Percentiles rank a stretch among this genome's conserved stretches.
phyloP scores from a whole-genome alignment of 352 stramenopile species.

The Globisporangium orthogonon region DNA sequence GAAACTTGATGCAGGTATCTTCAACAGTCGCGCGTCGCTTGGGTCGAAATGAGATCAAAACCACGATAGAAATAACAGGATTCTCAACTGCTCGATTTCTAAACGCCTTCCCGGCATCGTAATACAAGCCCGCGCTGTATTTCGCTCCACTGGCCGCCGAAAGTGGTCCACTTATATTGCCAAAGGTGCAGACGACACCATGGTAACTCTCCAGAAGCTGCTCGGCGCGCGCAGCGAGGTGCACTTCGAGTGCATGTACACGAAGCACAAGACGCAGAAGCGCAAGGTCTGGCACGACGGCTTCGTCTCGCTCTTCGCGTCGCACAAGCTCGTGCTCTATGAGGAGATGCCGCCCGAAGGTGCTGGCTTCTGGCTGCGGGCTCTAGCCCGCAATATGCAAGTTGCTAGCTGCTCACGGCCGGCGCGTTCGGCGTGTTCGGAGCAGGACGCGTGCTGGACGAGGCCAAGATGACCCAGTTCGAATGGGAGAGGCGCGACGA shows the following conservation, averaged over 20 bases:
- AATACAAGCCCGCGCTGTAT: too few species aligned
- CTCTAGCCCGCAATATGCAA: not conserved
- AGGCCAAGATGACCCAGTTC: constrained; percentile 36
- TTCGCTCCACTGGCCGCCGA: too few species aligned
- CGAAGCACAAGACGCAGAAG: constrained; percentile 86
- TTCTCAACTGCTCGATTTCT: too few species aligned
- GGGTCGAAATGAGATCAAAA: too few species aligned
- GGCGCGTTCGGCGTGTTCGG: not conserved
- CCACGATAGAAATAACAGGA: too few species aligned
- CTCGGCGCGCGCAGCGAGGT: constrained; percentile 37
- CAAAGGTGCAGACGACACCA: constrained; percentile 5
- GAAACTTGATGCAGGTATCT: too few species aligned
- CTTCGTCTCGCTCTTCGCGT: constrained; percentile 50
- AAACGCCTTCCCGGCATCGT: too few species aligned
- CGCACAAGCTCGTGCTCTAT: constrained; percentile 51
- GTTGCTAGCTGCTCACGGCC: not conserved
- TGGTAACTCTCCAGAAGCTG: constrained; percentile 53
- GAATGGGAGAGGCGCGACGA: constrained; percentile 65
- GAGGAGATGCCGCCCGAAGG: constrained; percentile 39
- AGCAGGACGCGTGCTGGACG: constrained; percentile 45
- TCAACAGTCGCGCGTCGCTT: too few species aligned
- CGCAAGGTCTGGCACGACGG: constrained; percentile 76
- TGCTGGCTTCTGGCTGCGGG: constrained; percentile 3
- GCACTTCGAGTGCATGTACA: constrained; percentile 81
- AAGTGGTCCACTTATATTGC: too few species aligned